phyloP scores from a whole-genome alignment of 139 green algal genomes.

The Tetratostichococcus sp. region DNA sequence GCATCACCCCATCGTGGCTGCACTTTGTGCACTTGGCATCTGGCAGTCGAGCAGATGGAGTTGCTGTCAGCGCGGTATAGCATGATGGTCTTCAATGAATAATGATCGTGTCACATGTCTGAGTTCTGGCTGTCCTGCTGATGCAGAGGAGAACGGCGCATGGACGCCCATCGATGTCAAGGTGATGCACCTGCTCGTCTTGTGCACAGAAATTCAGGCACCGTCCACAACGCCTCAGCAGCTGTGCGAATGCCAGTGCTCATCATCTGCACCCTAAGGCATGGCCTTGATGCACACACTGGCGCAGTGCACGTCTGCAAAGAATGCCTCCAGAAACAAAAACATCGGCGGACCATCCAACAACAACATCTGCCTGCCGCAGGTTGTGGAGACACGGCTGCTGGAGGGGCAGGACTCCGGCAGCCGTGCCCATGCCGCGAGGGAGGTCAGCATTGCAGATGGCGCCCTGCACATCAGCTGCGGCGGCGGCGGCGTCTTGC shows the following conservation, averaged over 20 bases:
- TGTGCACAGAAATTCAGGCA: too few species aligned
- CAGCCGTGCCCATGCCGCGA: not conserved
- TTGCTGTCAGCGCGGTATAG: not conserved
- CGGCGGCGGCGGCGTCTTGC: too few species aligned
- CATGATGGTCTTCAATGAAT: not conserved
- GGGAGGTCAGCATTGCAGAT: not conserved
- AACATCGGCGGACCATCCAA: not conserved
- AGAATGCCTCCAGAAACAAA: too few species aligned
- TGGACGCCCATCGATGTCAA: constrained; percentile 27
- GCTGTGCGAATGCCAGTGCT: too few species aligned
- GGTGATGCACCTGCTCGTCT: constrained; percentile 17
- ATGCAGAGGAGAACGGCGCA: not conserved
- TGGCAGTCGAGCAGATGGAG: too few species aligned
- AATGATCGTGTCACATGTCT: too few species aligned
- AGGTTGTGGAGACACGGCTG: constrained; percentile 18
- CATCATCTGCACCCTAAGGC: too few species aligned
- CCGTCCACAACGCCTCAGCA: too few species aligned
- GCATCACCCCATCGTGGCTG: too few species aligned
- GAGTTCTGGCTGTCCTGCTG: not conserved
- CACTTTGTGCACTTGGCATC: too few species aligned
- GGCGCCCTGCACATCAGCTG: not conserved
- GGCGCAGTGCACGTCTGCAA: too few species aligned
- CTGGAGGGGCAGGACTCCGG: not conserved
- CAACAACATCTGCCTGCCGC: not conserved
- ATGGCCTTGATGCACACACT: too few species aligned